Evolutionary conservation across 2,329 filamentous ascomycete species (phyloP), one percentile per base, ranked within the genome.

Genomic region (Arthrinium puccinioides): DNA sequence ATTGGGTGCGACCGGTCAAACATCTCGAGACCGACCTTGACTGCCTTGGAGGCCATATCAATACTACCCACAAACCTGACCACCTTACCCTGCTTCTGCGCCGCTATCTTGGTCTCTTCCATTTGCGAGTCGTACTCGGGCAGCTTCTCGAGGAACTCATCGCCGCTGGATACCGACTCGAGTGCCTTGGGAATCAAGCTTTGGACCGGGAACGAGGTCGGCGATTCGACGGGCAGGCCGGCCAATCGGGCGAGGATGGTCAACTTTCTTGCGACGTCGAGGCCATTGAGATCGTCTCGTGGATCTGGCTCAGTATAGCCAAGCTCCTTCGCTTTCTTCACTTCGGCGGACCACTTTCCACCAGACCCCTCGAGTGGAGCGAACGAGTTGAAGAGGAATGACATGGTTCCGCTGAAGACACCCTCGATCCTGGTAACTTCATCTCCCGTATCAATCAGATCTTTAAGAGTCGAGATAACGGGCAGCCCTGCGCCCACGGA

Each of bases 301-400:
- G 87, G 86, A 57, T 94, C 87, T 0, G 87, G 87, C 66, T 94
- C 87, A 0, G 87, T 94, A 67, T 94, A 98, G 16, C 92, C 92
- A 32, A 94, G 72, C 42, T 88, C 79, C 69, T 96, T 95, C 39
- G 92, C 92, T 63, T 90, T 88, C 56, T 78, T 81, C 23, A 98
- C 92, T 57, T 95, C 89, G 33, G 84, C 84, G 29, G 87, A 92
- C 83, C 94, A 98, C 54, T 82, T 80, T 36, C 86, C 87, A 23
- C 84, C 85, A 16, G 72, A 67, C 5, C 83, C 84, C 34, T 79
- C 76, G 3, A 82, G 80, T 1, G 92, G 92, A 33, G 89, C 87
- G 61, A 97, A 98, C 16, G 80, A 89, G 72, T 97, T 97, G 79
- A 98, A 97, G 27, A 98, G 73, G 72, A 96, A 98, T 26, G 86